phyloP scores from a whole-genome alignment of 2,329 filamentous ascomycete genomes.

The Verticillium dahliae region DNA sequence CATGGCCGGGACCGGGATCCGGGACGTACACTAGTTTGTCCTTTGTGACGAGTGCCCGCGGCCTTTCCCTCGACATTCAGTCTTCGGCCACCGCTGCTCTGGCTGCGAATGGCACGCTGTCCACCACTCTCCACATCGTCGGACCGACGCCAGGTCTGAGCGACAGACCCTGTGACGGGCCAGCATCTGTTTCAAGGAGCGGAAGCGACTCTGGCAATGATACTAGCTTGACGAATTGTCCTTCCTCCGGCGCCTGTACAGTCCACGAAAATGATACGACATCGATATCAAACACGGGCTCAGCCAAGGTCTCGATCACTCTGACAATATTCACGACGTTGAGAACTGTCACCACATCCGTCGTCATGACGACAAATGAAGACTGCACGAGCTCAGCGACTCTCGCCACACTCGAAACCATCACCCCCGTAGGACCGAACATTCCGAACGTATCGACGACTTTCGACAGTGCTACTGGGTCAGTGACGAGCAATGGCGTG shows the following conservation, averaged over 20 bases:
- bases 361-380: neutral
- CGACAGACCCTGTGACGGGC: neutral
- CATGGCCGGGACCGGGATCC: neutral
- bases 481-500: neutral
- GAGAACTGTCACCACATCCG: neutral
- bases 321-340: neutral
- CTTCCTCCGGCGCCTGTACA: neutral
- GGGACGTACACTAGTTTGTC: neutral
- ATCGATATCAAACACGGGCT: neutral
- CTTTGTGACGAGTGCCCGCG: neutral
- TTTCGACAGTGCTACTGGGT: neutral
- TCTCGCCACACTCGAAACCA: neutral
- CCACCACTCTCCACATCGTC: neutral
- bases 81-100: neutral
- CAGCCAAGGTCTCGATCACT: neutral
- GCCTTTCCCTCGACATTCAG: neutral
- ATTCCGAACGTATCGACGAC: no score
- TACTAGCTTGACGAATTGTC: neutral
- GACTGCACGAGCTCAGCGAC: neutral
- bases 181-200: neutral
- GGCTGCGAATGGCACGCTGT: neutral
- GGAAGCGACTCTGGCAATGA: neutral
- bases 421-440: neutral
- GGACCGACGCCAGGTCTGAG: neutral
- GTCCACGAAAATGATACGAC: neutral